Evolutionary conservation across 305 asterid genomes (phyloP).

Genomic region (Andrographis paniculata): DNA sequence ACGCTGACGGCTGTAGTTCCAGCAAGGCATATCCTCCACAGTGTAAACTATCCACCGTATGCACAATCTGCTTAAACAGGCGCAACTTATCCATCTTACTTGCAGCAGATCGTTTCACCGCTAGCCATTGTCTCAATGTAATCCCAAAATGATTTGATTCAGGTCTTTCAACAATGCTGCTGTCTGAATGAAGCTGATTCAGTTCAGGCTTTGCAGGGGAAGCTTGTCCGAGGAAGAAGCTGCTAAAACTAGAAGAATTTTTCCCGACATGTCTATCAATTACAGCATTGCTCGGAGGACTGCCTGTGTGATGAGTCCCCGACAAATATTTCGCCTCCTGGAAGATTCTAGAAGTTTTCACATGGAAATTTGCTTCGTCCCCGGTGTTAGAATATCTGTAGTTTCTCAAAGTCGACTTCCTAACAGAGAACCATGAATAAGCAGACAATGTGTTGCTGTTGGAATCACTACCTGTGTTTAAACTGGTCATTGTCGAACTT

Average conservation of each 20-base stretch:
- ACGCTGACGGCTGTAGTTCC: constrained; percentile 33
- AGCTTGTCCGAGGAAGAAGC: background rate
- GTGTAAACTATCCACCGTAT: constrained; percentile 25
- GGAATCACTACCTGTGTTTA: background rate
- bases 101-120: background rate
- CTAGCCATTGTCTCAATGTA: background rate
- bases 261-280: background rate
- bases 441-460: too few species aligned
- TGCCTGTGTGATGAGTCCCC: constrained; percentile 18
- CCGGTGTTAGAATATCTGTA: constrained; percentile 13
- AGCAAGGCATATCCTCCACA: constrained; percentile 20
- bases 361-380: background rate
- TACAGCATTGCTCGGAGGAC: background rate
- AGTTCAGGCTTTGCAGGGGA: too few species aligned
- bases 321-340: constrained; percentile 11
- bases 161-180: background rate
- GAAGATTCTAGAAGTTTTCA: constrained; percentile 6
- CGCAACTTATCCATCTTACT: background rate
- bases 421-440: constrained; percentile 10
- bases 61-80: constrained; percentile 16
- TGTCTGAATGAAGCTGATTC: too few species aligned
- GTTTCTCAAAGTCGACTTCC: constrained; percentile 16
- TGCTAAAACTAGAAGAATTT: background rate
- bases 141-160: background rate
- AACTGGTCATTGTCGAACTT: background rate